phyloP scores from a whole-genome alignment of 352 stramenopile genomes.

The Blastocystis sp. region DNA sequence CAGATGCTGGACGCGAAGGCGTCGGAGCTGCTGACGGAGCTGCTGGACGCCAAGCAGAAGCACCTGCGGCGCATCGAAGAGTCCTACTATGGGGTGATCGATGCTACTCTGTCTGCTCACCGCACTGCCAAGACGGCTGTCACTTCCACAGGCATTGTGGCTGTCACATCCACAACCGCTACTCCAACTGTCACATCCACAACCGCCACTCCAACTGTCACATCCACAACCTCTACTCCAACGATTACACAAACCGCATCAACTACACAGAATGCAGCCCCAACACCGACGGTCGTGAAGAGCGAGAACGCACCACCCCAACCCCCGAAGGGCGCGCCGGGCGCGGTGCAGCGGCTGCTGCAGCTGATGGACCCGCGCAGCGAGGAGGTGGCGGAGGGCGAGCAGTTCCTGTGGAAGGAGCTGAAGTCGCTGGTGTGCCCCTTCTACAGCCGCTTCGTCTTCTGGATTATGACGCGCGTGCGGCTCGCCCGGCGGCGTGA shows the following conservation, averaged over 20 bases:
- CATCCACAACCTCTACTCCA: too few species aligned
- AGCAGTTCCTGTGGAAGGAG: constrained; percentile 29
- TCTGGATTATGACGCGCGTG: constrained; percentile 44
- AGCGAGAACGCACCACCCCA: too few species aligned
- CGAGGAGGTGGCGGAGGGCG: constrained; percentile 13
- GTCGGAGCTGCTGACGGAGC: constrained; percentile 13
- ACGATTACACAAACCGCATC: too few species aligned
- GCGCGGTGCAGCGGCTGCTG: not conserved
- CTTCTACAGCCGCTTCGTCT: constrained; percentile 38
- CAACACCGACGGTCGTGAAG: too few species aligned
- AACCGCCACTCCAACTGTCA: too few species aligned
- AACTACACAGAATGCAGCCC: too few species aligned
- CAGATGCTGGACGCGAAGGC: constrained; percentile 47
- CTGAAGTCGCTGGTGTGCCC: constrained; percentile 25
- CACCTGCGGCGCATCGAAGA: constrained; percentile 8
- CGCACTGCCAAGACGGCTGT: too few species aligned
- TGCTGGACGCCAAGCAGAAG: not conserved
- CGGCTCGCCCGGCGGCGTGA: not conserved
- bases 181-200: too few species aligned
- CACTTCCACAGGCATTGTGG: too few species aligned
- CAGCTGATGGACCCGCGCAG: not conserved
- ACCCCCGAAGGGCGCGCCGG: not conserved
- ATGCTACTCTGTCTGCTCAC: not conserved
- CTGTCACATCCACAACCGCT: too few species aligned
- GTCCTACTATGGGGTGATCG: not conserved